Evolutionary conservation across 441 rosid genomes (phyloP).

Genomic region (Sinapis alba): DNA sequence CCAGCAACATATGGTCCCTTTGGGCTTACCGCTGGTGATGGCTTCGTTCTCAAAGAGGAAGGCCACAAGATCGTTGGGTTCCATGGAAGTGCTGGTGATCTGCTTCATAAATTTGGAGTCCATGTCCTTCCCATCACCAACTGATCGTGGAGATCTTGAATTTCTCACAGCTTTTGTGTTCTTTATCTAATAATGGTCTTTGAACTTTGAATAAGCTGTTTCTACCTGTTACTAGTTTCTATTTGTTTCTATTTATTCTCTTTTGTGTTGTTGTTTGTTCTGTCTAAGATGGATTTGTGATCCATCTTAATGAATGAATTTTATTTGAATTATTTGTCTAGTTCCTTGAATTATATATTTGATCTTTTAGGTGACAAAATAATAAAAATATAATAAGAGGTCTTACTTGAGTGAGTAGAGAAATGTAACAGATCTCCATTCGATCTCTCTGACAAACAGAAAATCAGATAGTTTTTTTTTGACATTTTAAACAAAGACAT

Average conservation of each 20-base stretch:
- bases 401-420: background rate
- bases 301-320: background rate
- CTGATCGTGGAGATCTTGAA: constrained; percentile 10
- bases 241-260: constrained; percentile 1
- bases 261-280: background rate
- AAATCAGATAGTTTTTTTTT: too few species aligned
- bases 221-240: constrained; percentile 2
- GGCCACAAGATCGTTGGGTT: constrained; percentile 37
- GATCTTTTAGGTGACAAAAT: background rate
- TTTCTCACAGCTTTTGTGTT: background rate
- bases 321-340: background rate
- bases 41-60: constrained; percentile 7
- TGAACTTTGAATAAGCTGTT: constrained; percentile 15
- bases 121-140: constrained; percentile 32
- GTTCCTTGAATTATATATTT: background rate
- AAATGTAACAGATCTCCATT: background rate
- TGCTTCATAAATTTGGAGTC: constrained; percentile 34
- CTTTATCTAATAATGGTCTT: constrained; percentile 2
- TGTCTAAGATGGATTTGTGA: background rate
- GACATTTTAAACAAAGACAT: background rate
- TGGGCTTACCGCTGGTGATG: constrained; percentile 24
- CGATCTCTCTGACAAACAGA: too few species aligned
- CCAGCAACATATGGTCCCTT: constrained; percentile 8
- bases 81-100: constrained; percentile 29
- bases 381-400: background rate